These are phyloP conservation scores for Alternaria sp. DNA, from an alignment of 2,329 filamentous ascomycete genomes.

Conservation along the genomic window DNA sequence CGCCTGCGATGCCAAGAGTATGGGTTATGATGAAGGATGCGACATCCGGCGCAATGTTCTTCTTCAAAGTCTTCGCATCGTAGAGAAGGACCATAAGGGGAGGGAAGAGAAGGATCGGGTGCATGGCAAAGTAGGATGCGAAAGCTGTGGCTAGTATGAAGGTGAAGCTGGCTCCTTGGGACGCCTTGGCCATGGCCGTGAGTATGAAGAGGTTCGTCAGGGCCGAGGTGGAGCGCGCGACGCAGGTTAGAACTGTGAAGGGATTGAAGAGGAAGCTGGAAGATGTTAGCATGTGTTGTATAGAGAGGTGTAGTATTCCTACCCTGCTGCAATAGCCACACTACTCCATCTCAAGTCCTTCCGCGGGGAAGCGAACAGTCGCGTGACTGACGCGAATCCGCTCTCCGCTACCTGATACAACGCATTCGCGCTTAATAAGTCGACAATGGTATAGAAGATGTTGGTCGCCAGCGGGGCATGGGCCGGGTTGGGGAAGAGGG, in stretches of 20 bases:
- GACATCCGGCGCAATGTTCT: constrained; percentile 34
- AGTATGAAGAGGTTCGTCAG: constrained; percentile 91
- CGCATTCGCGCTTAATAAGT: constrained; percentile 81
- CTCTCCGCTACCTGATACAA: constrained; percentile 81
- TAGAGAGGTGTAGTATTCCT: constrained; percentile 26
- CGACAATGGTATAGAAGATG: constrained; percentile 79
- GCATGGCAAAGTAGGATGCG: constrained; percentile 90
- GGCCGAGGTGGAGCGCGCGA: constrained; percentile 85
- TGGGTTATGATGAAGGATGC: constrained; percentile 62
- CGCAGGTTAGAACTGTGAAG: constrained; percentile 87
- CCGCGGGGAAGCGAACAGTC: constrained; percentile 78
- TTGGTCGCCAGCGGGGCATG: constrained; percentile 75
- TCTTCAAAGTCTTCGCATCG: constrained; percentile 39
- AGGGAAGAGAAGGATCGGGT: constrained; percentile 84
- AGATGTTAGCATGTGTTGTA: constrained; percentile 17
- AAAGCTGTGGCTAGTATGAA: constrained; percentile 85
- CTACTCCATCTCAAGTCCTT: constrained; percentile 77
- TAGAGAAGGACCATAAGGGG: constrained; percentile 82
- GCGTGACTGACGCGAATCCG: constrained; percentile 75
- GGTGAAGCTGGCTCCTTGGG: constrained; percentile 71
- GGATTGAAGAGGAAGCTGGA: constrained; percentile 89
- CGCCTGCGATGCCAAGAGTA: constrained; percentile 59
- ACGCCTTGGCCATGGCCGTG: constrained; percentile 80
- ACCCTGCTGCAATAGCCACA: constrained; percentile 79
- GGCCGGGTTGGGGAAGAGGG: constrained; percentile 76